Base-by-base conservation (phyloP, 108 stramenopile species). In the Pseudonitzschia delicatissima region DNA sequence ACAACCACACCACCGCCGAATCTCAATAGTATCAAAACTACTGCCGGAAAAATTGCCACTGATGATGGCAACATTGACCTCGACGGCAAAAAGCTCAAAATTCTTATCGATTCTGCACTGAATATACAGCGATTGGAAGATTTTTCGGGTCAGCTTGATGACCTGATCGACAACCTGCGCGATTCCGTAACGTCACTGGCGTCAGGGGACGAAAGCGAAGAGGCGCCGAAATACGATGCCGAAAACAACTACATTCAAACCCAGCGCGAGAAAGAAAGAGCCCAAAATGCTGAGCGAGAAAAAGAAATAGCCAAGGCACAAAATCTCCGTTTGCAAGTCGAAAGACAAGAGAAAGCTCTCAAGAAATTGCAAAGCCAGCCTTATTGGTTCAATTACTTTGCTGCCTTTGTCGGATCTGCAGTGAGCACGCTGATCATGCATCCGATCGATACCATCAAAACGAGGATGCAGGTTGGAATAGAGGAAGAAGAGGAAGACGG, bases 401-500 rank as follows among this genome's bases (percentile, higher is more conserved):
- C 78, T 5, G 78, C 72, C 37, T 71, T 75, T 32, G 23, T 64
- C 34, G 80, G 72, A 7, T 60, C 57, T 8, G 29, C 39, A 0
- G 57, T 68, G 3, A 52, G 59, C 12, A 81, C 76, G 12, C 36
- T 73, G 2, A 36, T 81, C 44, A 62, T 81, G 74, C 77, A 81
- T 51, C 80, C 80, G 21, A 31, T 80, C 37, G 79, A 80, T 53
- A 80, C 79, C n/a, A 60, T 75, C 29, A 80, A 80, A 45, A 66
- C 64, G 23, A 21, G 71, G 17, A 0, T 80, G 32, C 70, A 72
- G 64, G 34, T 67, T 5, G 67, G 60, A 26, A 17, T n/a, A n/a
- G 44, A 3, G 11, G 21, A 37, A 13, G 39, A 71, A 33, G 39
- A 62, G 3, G 62, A 68, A 0, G 66, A 72, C 26, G 37, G 37